phyloP scores from a whole-genome alignment of 2,329 filamentous ascomycete species.

The Monosporascus sp. region DNA sequence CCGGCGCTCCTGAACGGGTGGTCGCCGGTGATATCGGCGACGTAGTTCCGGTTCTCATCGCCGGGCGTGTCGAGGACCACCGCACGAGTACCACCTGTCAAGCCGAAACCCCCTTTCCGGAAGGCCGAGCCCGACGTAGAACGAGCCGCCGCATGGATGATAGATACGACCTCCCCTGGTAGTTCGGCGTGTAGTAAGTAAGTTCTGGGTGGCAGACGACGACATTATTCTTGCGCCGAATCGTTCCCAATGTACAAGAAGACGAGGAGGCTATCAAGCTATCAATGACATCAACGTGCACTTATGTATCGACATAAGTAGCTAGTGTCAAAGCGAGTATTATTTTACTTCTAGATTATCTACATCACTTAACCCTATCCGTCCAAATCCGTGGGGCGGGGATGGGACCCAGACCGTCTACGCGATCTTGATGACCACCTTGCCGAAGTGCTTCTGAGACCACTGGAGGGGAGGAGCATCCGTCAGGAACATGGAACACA shows the following conservation, averaged over 20 bases:
- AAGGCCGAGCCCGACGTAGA: conserved; percentile 48
- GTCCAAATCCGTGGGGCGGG: no score
- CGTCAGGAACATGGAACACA: conserved; percentile 1
- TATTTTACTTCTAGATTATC: neutral
- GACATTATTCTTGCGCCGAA: no score
- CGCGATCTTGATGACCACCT: conserved; percentile 44
- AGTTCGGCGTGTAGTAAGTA: no score
- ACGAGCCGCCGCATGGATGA: conserved; percentile 29
- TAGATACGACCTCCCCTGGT: no score
- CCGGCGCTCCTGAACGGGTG: conserved; percentile 17
- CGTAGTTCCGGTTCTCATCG: conserved; percentile 38
- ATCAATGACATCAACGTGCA: neutral
- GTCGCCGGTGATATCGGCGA: conserved; percentile 30
- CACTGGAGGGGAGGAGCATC: conserved; percentile 22
- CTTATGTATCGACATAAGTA: neutral
- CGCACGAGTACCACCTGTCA: conserved; percentile 50
- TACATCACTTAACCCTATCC: neutral
- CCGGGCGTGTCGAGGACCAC: conserved; percentile 33
- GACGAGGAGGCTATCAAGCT: no score
- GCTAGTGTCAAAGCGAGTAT: no score
- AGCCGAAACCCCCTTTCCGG: conserved; percentile 42
- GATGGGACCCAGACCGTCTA: conserved; percentile 10
- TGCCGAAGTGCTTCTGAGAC: conserved; percentile 51
- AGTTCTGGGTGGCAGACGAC: no score
- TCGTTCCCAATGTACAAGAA: no score